phyloP scores from a whole-genome alignment of 2,329 filamentous ascomycete species.

The Botryosphaeria agaves region DNA sequence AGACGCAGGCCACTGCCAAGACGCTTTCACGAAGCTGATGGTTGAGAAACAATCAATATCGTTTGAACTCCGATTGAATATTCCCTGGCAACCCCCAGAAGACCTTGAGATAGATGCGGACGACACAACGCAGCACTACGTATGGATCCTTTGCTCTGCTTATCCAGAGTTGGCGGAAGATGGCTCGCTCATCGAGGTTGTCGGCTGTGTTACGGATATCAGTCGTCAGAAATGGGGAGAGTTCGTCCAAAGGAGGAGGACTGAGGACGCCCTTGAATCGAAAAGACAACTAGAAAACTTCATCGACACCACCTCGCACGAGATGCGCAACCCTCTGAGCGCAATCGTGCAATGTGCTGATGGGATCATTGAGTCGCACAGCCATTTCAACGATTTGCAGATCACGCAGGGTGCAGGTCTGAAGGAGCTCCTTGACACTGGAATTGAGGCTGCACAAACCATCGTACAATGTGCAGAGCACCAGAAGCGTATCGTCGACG shows the following conservation, averaged over 20 bases:
- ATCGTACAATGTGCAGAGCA: slow-evolving; percentile 14
- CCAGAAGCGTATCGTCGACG: slow-evolving; percentile 26
- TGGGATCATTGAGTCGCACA: slow-evolving; percentile 18
- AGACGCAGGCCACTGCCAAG: slow-evolving; percentile 15
- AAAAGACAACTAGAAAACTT: slow-evolving; percentile 19
- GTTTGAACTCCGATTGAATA: slow-evolving; percentile 19
- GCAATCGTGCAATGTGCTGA: slow-evolving; percentile 28
- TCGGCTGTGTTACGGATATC: slow-evolving; percentile 17
- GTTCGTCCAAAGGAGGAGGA: slow-evolving; percentile 10
- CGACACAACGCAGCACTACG: slow-evolving; percentile 4
- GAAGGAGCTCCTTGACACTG: slow-evolving; percentile 8
- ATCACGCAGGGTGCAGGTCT: too few species aligned
- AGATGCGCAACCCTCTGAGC: slow-evolving; percentile 27
- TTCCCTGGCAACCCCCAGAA: slow-evolving; percentile 14
- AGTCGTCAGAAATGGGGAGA: slow-evolving; percentile 16
- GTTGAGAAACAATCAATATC: slow-evolving; percentile 15
- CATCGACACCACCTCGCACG: slow-evolving; percentile 23
- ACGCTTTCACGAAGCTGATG: slow-evolving; percentile 13
- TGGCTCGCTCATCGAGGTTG: slow-evolving; percentile 11
- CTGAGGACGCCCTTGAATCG: slow-evolving; percentile 18
- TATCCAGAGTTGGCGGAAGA: slow-evolving; percentile 14
- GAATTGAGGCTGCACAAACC: slow-evolving; percentile 12
- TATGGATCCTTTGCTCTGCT: slow-evolving; percentile 15
- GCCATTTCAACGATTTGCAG: too few species aligned
- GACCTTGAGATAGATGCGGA: background rate